Conservation (phyloP, 306 rosid species). For the Pterocarpus santalinus region DNA sequence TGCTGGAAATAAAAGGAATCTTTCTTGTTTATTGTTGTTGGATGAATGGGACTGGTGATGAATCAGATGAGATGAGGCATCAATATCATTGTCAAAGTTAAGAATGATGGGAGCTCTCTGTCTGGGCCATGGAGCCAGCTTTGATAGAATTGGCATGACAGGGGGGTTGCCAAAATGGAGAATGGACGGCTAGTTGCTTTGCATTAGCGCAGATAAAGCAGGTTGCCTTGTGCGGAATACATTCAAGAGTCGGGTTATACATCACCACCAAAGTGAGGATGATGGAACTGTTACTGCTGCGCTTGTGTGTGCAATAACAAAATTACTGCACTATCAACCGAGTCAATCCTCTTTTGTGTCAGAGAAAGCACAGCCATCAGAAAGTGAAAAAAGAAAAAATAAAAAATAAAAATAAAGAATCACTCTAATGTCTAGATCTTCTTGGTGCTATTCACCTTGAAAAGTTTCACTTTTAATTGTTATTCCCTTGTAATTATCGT, state of each 20-base stretch:
- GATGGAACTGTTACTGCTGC: slow-evolving; percentile 43
- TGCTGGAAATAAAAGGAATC: slow-evolving; percentile 55
- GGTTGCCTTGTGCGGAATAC: slow-evolving; percentile 37
- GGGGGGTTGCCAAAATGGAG: slow-evolving; percentile 50
- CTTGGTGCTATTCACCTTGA: slow-evolving; percentile 39
- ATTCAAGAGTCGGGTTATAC: slow-evolving; percentile 38
- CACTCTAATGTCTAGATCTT: slow-evolving; percentile 49
- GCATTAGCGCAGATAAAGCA: slow-evolving; percentile 46
- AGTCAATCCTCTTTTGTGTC: slow-evolving; percentile 49
- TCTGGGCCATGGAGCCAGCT: slow-evolving; percentile 46
- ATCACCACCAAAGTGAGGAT: slow-evolving; percentile 24
- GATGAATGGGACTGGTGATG: slow-evolving; percentile 37
- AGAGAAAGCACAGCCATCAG: slow-evolving; percentile 54
- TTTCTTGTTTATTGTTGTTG: slow-evolving; percentile 10
- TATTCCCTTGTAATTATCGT: slow-evolving; percentile 15
- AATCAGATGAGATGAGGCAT: background rate
- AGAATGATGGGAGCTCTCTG: slow-evolving; percentile 43
- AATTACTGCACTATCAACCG: slow-evolving; percentile 38
- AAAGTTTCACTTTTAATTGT: slow-evolving; percentile 37
- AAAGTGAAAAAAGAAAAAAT: slow-evolving; percentile 47
- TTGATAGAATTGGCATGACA: slow-evolving; percentile 49
- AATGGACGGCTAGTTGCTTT: slow-evolving; percentile 36
- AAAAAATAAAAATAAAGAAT: background rate
- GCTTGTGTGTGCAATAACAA: slow-evolving; percentile 21
- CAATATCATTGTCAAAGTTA: slow-evolving; percentile 42